Evolutionary conservation across 352 stramenopile genomes (phyloP).

Genomic region (Globisporangium takayamanum): DNA sequence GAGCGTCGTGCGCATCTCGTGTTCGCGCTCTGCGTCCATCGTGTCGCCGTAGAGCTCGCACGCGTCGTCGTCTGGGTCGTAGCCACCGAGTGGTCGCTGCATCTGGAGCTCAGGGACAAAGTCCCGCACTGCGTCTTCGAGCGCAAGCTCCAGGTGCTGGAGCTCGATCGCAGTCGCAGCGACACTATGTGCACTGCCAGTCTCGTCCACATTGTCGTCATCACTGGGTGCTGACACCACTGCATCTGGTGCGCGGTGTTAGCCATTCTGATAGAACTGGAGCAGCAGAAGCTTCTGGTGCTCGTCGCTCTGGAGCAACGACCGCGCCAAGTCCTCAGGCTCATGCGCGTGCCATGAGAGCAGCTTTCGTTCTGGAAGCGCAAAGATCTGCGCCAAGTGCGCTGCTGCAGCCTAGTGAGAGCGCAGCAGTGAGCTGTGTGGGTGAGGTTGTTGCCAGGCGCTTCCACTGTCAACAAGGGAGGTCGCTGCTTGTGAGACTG

Average conservation of each 20-base stretch:
- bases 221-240: conserved; percentile 4
- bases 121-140: conserved; percentile 28
- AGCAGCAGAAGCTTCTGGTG: conserved; percentile 29
- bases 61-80: conserved; percentile 13
- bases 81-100: neutral
- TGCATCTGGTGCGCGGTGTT: conserved; percentile 12
- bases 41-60: conserved; percentile 11
- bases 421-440: neutral
- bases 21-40: conserved; percentile 27
- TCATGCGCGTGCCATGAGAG: neutral
- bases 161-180: conserved; percentile 3
- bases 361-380: conserved; percentile 2
- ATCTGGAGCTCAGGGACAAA: conserved; percentile 31
- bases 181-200: conserved; percentile 1
- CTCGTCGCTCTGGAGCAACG: conserved; percentile 29
- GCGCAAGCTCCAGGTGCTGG: conserved; percentile 20
- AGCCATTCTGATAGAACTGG: conserved; percentile 50
- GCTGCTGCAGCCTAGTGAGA: conserved; percentile 5
- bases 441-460: too few relatives aligned
- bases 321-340: conserved; percentile 19
- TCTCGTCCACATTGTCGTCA: neutral
- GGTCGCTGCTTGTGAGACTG: neutral
- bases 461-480: neutral
- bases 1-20: conserved; percentile 32
- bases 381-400: conserved; percentile 19